Base-by-base conservation (phyloP, 1,284 basidiomycete species). In the Leucoagaricus sp. region DNA sequence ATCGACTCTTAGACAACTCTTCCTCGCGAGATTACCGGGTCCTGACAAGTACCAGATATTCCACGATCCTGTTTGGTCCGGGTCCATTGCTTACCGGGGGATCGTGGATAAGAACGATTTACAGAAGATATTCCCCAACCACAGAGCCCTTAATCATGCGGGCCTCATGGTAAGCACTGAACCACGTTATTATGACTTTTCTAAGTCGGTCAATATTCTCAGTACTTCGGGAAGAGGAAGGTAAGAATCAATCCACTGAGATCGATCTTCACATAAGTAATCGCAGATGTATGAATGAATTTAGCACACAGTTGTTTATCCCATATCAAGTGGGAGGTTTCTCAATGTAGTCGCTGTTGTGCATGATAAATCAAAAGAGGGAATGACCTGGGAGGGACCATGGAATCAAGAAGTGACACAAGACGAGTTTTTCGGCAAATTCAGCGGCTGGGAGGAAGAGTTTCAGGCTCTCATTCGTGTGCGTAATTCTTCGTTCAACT, bases 221-320 rank as follows among this genome's bases (percentile, higher is more conserved):
- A 82, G 79, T 76, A 79, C 58, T 62, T 75, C 7, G 79, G 78
- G 26, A 76, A 72, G 55, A 64, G 75, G 52, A 73, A 74, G 41
- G 76, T 75, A 31, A 33, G 63, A 25, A 23, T 45, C 36, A 13
- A 38, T 38, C n/a, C n/a, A n/a, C n/a, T n/a, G 36, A 38, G 36
- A 38, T 38, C 31, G 31, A 7, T n/a, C 36, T 19, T 45, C 21
- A 34, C 12, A 21, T 48, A 23, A 17, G 10, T 36, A 19, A 44
- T 17, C 15, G 12, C 29, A 26, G 42, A 23, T 10, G 3, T 26
- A 12, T 7, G 42, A 10, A 28, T 17, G 7, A 36, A 13, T 21
- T 31, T 19, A 80, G 80, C 73, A 80, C 64, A 53, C 80, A 4
- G 73, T 79, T 1, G 64, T 72, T 3, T 82, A 76, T 63, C 75